Evolutionary conservation across 257 asterid species (phyloP).

Genomic region (Verbascum thapsus): DNA sequence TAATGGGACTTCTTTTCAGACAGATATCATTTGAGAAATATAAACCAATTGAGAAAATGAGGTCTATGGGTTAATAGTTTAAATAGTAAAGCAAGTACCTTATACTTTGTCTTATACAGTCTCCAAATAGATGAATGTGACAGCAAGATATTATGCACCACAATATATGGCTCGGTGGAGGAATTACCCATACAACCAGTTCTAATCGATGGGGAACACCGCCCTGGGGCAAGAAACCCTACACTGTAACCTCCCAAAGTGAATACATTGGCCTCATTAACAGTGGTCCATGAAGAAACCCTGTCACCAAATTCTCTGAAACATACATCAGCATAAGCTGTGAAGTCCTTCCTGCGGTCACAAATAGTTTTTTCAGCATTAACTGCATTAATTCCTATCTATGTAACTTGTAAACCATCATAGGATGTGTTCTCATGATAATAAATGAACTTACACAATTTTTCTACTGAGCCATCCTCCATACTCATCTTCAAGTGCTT

Average conservation of each 20-base stretch:
- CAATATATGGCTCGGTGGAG: slow-evolving; percentile 49
- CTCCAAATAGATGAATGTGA: slow-evolving; percentile 47
- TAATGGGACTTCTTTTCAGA: no score
- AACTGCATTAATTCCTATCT: no score
- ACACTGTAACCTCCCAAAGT: slow-evolving; percentile 46
- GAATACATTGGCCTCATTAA: slow-evolving; percentile 54
- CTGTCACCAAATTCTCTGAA: slow-evolving; percentile 66
- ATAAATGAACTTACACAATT: slow-evolving; percentile 43
- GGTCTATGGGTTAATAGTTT: no score
- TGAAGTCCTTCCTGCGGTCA: slow-evolving; percentile 55
- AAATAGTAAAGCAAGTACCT: no score
- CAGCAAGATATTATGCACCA: slow-evolving; percentile 48
- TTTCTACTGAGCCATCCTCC: slow-evolving; percentile 56
- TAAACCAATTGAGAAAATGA: no score
- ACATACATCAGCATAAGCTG: slow-evolving; percentile 52
- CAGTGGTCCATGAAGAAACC: slow-evolving; percentile 55
- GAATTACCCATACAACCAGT: slow-evolving; percentile 44
- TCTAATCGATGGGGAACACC: slow-evolving; percentile 35
- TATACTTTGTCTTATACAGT: slow-evolving; percentile 43
- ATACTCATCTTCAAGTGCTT: slow-evolving; percentile 58
- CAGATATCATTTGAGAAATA: no score
- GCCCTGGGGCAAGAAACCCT: slow-evolving; percentile 49
- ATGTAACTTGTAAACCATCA: no score
- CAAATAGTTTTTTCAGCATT: neutral
- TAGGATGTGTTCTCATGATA: neutral